Evolutionary conservation across 768 basidiomycete species (phyloP).

Genomic region (Mycena vitilis): DNA sequence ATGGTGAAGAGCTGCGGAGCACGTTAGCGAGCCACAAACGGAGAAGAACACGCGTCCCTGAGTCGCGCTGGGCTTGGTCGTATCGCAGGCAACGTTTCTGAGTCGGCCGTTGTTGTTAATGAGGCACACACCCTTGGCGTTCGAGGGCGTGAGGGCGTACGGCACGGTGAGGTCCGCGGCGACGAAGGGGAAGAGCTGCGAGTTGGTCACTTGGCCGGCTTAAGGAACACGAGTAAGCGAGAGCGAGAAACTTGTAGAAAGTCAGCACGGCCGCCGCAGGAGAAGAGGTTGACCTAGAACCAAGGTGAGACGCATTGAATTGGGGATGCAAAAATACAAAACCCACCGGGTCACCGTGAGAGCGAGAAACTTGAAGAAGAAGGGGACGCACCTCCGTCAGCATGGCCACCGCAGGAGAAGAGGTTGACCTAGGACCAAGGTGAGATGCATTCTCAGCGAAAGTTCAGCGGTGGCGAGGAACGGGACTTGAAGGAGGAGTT

Average conservation of each 20-base stretch:
- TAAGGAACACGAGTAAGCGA: neutral
- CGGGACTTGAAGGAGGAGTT: too few relatives aligned
- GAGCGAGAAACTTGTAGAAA: too few relatives aligned
- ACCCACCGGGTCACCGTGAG: slow-evolving; percentile 30
- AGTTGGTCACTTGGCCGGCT: slow-evolving; percentile 26
- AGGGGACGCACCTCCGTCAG: too few relatives aligned
- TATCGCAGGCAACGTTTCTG: slow-evolving; percentile 23
- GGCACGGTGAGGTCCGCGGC: slow-evolving; percentile 26
- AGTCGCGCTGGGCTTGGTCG: slow-evolving; percentile 20
- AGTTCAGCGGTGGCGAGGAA: too few relatives aligned
- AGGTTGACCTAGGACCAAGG: too few relatives aligned
- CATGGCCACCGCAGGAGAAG: too few relatives aligned
- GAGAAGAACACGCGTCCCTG: slow-evolving; percentile 10
- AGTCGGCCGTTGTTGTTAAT: slow-evolving; percentile 31
- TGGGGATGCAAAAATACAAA: too few relatives aligned
- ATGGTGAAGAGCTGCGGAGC: slow-evolving; percentile 33
- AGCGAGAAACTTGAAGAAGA: too few relatives aligned
- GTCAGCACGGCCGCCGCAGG: slow-evolving; percentile 37
- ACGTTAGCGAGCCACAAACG: neutral
- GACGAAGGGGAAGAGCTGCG: slow-evolving; percentile 36
- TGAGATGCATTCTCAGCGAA: too few relatives aligned
- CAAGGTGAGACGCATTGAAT: too few relatives aligned
- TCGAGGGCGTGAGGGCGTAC: slow-evolving; percentile 28
- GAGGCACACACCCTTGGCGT: slow-evolving; percentile 28
- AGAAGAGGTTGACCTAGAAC: slow-evolving; percentile 35